A percentile compares a stretch with the other conserved stretches of the same genome.
These are phyloP conservation scores for Zychaea mexicana DNA, from an alignment of 371 early-diverging fungal species.

Conservation along the genomic window DNA sequence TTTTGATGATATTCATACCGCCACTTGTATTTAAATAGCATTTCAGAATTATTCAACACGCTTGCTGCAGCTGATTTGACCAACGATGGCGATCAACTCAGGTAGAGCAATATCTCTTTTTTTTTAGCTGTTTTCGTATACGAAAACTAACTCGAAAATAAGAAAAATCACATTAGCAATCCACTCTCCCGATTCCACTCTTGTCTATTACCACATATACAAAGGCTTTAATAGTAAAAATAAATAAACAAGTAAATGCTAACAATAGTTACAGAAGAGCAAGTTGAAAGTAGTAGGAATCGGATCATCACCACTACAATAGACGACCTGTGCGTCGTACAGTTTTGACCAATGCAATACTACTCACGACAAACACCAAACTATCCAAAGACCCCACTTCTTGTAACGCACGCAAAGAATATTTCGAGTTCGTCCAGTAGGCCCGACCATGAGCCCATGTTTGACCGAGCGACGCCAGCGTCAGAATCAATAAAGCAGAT, in stretches of 20 bases:
- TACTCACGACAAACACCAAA: conserved; percentile 23
- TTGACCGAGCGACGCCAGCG: conserved; percentile 36
- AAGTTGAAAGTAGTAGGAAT: neutral
- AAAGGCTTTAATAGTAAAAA: conserved; percentile 25
- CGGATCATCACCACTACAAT: conserved; percentile 14
- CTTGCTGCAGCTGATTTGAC: neutral
- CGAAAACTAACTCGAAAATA: neutral
- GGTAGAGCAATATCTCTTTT: neutral
- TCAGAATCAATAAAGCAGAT: conserved; percentile 36
- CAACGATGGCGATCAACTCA: neutral
- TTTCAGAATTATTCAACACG: neutral
- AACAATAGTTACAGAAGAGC: too few relatives aligned
- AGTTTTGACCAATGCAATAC: conserved; percentile 36
- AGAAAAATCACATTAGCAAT: conserved; percentile 43
- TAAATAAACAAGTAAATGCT: neutral
- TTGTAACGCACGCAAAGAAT: conserved; percentile 31
- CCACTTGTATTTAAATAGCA: too few relatives aligned
- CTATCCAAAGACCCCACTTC: conserved; percentile 33
- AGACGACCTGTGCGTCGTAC: conserved; percentile 32
- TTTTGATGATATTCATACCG: too few relatives aligned
- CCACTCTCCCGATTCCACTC: conserved; percentile 45
- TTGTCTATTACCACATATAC: conserved; percentile 46
- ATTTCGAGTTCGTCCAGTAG: conserved; percentile 28
- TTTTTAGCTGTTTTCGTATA: neutral
- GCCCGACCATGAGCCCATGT: conserved; percentile 28